These are phyloP conservation scores for Mortierella sp. DNA, from an alignment of 371 early-diverging fungal genomes.

Conservation along the genomic window DNA sequence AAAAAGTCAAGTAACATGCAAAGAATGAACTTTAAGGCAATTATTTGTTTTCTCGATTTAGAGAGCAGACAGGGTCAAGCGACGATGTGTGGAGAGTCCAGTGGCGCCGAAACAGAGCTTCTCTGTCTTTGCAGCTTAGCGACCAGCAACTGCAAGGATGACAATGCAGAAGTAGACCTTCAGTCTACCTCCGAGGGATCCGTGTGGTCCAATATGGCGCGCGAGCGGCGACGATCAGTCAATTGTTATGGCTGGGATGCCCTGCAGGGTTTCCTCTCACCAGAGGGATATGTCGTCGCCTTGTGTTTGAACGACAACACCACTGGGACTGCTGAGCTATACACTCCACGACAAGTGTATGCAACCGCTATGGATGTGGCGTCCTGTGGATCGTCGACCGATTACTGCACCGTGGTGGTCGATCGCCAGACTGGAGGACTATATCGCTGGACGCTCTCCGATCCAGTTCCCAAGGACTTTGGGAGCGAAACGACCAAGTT, in stretches of 20 bases:
- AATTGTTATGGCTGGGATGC: conserved; percentile 39
- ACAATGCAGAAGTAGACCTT: neutral
- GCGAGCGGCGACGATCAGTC: neutral
- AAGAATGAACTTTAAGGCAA: neutral
- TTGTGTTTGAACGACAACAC: neutral
- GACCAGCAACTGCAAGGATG: neutral
- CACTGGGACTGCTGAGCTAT: neutral
- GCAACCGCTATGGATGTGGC: conserved; percentile 31
- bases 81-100: conserved; percentile 24
- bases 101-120: conserved; percentile 22
- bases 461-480: conserved; percentile 4
- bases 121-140: conserved; percentile 1
- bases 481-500: conserved; percentile 7
- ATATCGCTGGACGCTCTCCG: conserved; percentile 26
- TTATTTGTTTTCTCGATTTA: neutral
- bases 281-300: conserved; percentile 21
- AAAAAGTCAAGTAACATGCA: neutral
- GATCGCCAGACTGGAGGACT: conserved; percentile 12
- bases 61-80: conserved; percentile 2
- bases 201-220: neutral
- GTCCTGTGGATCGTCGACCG: conserved; percentile 29
- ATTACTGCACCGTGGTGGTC: conserved; percentile 32
- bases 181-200: neutral
- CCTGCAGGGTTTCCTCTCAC: conserved; percentile 26
- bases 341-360: neutral